Conservation (phyloP, 345 rosid species). For the Mercurialis annua region DNA sequence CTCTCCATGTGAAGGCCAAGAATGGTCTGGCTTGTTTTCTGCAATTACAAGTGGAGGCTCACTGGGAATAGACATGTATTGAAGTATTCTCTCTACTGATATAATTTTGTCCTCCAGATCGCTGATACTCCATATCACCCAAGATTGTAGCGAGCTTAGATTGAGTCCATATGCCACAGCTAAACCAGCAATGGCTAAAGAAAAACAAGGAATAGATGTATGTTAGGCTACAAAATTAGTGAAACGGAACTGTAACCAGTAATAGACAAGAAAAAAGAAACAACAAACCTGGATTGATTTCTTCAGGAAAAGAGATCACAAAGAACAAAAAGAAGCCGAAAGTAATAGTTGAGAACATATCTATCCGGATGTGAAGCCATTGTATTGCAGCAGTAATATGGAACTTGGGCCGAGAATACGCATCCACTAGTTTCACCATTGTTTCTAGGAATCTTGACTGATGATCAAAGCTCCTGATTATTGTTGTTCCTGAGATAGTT, state of each 20-base stretch:
- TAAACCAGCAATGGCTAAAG: slow-evolving; percentile 71
- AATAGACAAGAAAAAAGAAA: neutral
- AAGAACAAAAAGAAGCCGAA: slow-evolving; percentile 55
- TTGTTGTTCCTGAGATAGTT: slow-evolving; percentile 61
- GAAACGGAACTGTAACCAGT: slow-evolving; percentile 1
- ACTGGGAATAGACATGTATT: slow-evolving; percentile 57
- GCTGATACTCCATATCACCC: slow-evolving; percentile 65
- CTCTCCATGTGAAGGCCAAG: slow-evolving; percentile 72
- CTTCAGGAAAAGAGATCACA: slow-evolving; percentile 47
- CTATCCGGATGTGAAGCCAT: slow-evolving; percentile 71
- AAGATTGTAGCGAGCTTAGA: slow-evolving; percentile 58
- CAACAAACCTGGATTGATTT: slow-evolving; percentile 62
- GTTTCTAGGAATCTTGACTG: slow-evolving; percentile 50
- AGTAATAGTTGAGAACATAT: slow-evolving; percentile 46
- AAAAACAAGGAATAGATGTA: neutral
- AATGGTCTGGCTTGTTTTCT: slow-evolving; percentile 38
- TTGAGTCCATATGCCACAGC: slow-evolving; percentile 82
- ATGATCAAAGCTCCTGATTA: slow-evolving; percentile 69
- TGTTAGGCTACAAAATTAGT: neutral
- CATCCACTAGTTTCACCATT: slow-evolving; percentile 52
- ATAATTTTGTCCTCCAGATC: slow-evolving; percentile 68
- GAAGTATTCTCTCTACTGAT: slow-evolving; percentile 84
- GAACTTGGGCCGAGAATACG: slow-evolving; percentile 48
- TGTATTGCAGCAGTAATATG: slow-evolving; percentile 49
- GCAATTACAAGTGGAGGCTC: slow-evolving; percentile 77